phyloP scores from a whole-genome alignment of 208 protist genomes.

The Acanthamoeba castellanii region DNA sequence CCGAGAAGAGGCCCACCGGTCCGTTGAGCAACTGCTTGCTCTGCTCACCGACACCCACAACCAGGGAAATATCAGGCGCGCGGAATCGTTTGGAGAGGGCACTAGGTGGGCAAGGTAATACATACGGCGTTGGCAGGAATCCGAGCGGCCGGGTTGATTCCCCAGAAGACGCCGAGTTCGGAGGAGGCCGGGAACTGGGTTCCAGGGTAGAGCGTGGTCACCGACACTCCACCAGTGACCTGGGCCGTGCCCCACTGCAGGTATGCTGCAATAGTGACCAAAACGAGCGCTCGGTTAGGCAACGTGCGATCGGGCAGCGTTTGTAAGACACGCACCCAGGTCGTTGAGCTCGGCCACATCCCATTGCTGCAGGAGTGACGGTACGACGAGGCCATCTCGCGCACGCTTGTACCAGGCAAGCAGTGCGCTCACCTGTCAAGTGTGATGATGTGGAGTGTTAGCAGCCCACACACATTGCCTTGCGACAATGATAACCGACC shows the following conservation, averaged over 20 bases:
- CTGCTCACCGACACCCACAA: not conserved
- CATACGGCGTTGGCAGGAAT: not conserved
- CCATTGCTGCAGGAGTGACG: slow-evolving; percentile 6
- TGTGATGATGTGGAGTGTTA: not conserved
- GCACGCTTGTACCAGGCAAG: slow-evolving; percentile 13
- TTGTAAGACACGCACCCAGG: not conserved
- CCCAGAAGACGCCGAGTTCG: slow-evolving; percentile 38
- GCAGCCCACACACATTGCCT: not conserved
- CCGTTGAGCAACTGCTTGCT: slow-evolving; percentile 48
- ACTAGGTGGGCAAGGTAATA: not conserved
- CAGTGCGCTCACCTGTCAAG: not conserved
- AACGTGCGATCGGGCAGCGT: not conserved
- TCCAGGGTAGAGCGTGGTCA: slow-evolving; percentile 10
- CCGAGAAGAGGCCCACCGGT: not conserved
- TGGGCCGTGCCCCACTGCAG: slow-evolving; percentile 38
- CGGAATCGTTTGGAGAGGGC: not conserved
- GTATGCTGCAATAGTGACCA: slow-evolving; percentile 24
- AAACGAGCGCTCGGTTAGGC: no score
- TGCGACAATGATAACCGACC: not conserved
- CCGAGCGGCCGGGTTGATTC: not conserved
- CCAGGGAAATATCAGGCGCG: not conserved
- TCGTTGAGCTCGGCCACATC: slow-evolving; percentile 20
- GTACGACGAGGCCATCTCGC: not conserved
- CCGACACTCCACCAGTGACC: slow-evolving; percentile 46
- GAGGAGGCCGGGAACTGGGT: not conserved